A percentile compares a stretch with the other conserved stretches of the same genome.
These are phyloP conservation scores for Starmerella bombi DNA, from an alignment of 805 yeast species.

Conservation along the genomic window DNA sequence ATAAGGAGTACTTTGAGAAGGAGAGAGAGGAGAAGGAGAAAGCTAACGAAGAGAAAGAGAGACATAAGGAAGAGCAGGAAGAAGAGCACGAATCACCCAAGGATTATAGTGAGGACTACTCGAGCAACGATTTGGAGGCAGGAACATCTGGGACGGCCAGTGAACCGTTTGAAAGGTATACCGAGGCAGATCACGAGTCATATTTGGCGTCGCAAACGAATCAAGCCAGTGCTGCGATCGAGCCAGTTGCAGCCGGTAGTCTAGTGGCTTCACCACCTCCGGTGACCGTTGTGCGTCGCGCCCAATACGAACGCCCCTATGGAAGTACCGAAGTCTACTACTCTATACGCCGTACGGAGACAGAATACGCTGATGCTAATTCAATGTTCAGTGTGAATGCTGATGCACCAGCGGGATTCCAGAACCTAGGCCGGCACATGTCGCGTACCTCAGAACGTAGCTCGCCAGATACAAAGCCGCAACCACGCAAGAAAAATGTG, in stretches of 20 bases:
- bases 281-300: neutral
- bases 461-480: neutral
- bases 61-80: neutral
- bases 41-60: neutral
- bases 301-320: slow-evolving; percentile 8
- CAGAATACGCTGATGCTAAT: slow-evolving; percentile 3
- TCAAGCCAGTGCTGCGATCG: neutral
- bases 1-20: neutral
- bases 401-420: slow-evolving; percentile 7
- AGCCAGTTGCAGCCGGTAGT: too few relatives aligned
- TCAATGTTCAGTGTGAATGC: slow-evolving; percentile 1
- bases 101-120: neutral
- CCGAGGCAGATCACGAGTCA: neutral
- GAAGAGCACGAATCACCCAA: neutral
- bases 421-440: slow-evolving; percentile 3
- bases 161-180: neutral
- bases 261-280: too few relatives aligned
- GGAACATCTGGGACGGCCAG: neutral
- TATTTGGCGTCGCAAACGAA: neutral
- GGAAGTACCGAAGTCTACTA: slow-evolving; percentile 15
- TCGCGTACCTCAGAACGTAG: neutral
- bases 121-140: neutral
- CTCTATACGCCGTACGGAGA: slow-evolving; percentile 1
- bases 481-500: too few relatives aligned
- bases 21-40: neutral